These are phyloP conservation scores for Piedraia hortae DNA, from an alignment of 2,329 filamentous ascomycete species.

Conservation along the genomic window DNA sequence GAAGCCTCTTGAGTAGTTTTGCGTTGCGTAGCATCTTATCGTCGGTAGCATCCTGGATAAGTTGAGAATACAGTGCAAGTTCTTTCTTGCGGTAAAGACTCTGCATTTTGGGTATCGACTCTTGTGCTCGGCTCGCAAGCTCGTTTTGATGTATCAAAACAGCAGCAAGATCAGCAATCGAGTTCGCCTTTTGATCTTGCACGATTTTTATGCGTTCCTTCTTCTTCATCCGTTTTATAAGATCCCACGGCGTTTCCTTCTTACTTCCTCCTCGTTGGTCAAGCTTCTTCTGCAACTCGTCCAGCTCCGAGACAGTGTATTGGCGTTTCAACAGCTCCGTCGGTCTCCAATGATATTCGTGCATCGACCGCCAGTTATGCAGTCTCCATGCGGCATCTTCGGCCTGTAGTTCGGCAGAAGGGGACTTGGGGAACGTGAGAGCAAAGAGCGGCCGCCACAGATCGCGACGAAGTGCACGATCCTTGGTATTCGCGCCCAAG, in stretches of 20 bases:
- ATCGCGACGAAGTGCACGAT: constrained; percentile 29
- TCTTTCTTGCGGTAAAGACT: too few relatives aligned
- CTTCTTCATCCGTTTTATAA: constrained; percentile 13
- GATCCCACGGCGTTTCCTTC: constrained; percentile 9
- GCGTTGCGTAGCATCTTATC: too few relatives aligned
- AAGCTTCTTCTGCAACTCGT: constrained; percentile 16
- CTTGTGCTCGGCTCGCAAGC: constrained; percentile 7
- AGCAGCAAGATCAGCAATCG: constrained; percentile 30
- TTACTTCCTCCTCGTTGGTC: constrained; percentile 10
- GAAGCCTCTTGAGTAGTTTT: too few relatives aligned
- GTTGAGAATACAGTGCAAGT: too few relatives aligned
- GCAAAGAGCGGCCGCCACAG: constrained; percentile 33
- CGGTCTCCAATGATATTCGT: constrained; percentile 25
- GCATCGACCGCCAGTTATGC: constrained; percentile 30
- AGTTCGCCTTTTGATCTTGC: constrained; percentile 38
- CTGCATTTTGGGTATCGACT: too few relatives aligned
- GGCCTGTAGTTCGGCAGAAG: constrained; percentile 15
- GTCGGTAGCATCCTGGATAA: too few relatives aligned
- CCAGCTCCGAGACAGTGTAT: constrained; percentile 14
- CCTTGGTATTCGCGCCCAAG: constrained; percentile 35
- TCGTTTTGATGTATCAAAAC: constrained; percentile 24
- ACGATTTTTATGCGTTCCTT: constrained; percentile 26
- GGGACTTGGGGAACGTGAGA: constrained; percentile 24
- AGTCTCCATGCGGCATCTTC: constrained; percentile 29
- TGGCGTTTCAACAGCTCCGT: constrained; percentile 11